Base-by-base conservation (phyloP, 768 basidiomycete genomes). In the Pleurotus tuber-regium region DNA sequence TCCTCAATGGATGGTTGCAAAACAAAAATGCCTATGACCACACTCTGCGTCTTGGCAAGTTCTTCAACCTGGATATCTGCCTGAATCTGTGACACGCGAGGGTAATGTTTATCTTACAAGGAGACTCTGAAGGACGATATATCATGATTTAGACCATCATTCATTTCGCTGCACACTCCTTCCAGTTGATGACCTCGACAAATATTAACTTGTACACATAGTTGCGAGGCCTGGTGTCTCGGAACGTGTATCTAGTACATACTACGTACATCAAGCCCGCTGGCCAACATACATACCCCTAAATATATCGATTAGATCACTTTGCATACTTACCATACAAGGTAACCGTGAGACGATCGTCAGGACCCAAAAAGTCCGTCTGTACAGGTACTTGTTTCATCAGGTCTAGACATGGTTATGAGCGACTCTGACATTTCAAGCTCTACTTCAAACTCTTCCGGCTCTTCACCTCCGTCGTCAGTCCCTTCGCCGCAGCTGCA, bases 1-100 rank as follows among this genome's bases (percentile, higher is more conserved):
- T 78, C 58, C 59, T 87, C 58, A 91, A 91, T 59, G 88, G 87
- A 25, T 90, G 86, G 86, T 53, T 78, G 41, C 80, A 78, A 62
- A 79, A 80, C 64, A 66, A 77, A 42, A 68, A 89, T 60, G 73
- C 82, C 0, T 82, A 82, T 60, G 59, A 66, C 16, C 28, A 53
- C 50, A 56, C 56, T 31, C 70, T 70, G 14, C 71, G 66, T 42
- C 71, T 86, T 14, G 87, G 86, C 53, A 73, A 79, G 63, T 88
- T 81, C 71, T 82, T 82, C 72, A 90, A 90, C 66, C 73, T 89
- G 48, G 68, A 75, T 40, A 59, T 60, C 25, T 79, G 78, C 61
- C 31, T 14, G 36, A 50, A 16, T 25, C 50, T 36, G 12, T 48
- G 33, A 43, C 23, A 19, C 39, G 35, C n/a, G n/a, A n/a, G n/a